phyloP scores from a whole-genome alignment of 2,329 filamentous ascomycete genomes.

The Helotiales sp. region DNA sequence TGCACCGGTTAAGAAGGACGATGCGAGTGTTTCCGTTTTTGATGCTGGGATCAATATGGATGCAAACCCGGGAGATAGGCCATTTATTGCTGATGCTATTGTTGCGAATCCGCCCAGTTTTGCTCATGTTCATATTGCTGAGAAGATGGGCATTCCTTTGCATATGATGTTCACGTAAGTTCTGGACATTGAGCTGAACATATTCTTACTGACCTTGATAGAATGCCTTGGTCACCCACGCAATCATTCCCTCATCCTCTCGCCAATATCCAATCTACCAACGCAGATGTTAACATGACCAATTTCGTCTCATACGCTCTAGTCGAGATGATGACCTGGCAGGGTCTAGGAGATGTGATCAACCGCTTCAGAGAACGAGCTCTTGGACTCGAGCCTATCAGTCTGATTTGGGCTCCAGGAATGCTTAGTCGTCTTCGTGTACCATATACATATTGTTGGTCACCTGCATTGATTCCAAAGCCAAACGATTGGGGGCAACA shows the following conservation, averaged over 20 bases:
- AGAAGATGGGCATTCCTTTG: constrained; percentile 72
- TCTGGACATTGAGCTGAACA: not conserved
- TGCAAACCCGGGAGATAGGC: constrained; percentile 39
- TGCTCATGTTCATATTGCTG: constrained; percentile 72
- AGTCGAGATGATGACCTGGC: constrained; percentile 73
- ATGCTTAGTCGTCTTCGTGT: constrained; percentile 74
- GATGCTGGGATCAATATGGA: constrained; percentile 37
- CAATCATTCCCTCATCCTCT: constrained; percentile 70
- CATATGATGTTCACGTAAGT: constrained; percentile 89
- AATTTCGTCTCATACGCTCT: constrained; percentile 70
- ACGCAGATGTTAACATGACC: constrained; percentile 61
- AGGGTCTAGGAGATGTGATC: constrained; percentile 82
- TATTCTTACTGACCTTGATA: constrained; percentile 12
- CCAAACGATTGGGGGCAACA: constrained; percentile 73
- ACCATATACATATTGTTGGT: constrained; percentile 93
- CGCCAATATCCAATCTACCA: constrained; percentile 65
- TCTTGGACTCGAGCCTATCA: constrained; percentile 75
- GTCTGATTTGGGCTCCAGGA: constrained; percentile 79
- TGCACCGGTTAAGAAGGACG: constrained; percentile 20
- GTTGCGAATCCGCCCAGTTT: constrained; percentile 79
- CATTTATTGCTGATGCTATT: constrained; percentile 82
- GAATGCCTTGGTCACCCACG: constrained; percentile 71
- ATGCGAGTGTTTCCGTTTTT: constrained; percentile 26
- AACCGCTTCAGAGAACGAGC: constrained; percentile 79
- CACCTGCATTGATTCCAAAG: constrained; percentile 75